These are phyloP conservation scores for Starmera dryadoides DNA, from an alignment of 805 yeast genomes.

Conservation along the genomic window DNA sequence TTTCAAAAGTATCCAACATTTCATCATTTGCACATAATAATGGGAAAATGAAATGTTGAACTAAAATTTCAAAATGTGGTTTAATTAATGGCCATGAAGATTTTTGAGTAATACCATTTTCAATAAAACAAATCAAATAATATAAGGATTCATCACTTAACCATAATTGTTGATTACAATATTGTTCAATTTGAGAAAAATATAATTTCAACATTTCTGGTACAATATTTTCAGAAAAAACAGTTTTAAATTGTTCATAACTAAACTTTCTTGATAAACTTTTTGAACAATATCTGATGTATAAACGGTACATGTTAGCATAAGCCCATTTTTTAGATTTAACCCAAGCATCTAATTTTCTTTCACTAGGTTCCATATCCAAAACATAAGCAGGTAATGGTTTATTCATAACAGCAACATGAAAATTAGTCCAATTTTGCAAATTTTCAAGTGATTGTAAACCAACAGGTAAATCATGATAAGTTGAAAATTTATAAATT, in stretches of 20 bases:
- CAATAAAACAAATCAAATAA: slow-evolving; percentile 57
- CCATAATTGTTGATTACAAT: slow-evolving; percentile 69
- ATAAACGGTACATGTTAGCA: slow-evolving; percentile 66
- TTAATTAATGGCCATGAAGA: slow-evolving; percentile 61
- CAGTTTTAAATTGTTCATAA: slow-evolving; percentile 52
- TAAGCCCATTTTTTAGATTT: slow-evolving; percentile 87
- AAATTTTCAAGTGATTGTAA: slow-evolving; percentile 47
- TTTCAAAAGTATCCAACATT: slow-evolving; percentile 68
- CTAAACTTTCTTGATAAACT: slow-evolving; percentile 37
- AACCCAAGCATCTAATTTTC: slow-evolving; percentile 51
- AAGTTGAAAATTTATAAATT: slow-evolving; percentile 69
- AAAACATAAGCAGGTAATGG: slow-evolving; percentile 47
- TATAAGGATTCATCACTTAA: slow-evolving; percentile 57
- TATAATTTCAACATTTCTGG: slow-evolving; percentile 67
- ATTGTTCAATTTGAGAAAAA: slow-evolving; percentile 59
- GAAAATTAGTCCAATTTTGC: slow-evolving; percentile 70
- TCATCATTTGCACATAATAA: slow-evolving; percentile 62
- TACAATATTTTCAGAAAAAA: slow-evolving; percentile 51
- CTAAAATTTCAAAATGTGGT: slow-evolving; percentile 55
- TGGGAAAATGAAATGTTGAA: slow-evolving; percentile 72
- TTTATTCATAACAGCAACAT: slow-evolving; percentile 57
- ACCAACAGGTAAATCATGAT: slow-evolving; percentile 61
- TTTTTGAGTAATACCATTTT: slow-evolving; percentile 50
- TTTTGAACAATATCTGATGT: slow-evolving; percentile 60
- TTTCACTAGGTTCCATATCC: slow-evolving; percentile 44